Conservation (phyloP, 169 alveolate genomes). For the Neospora caninum region DNA sequence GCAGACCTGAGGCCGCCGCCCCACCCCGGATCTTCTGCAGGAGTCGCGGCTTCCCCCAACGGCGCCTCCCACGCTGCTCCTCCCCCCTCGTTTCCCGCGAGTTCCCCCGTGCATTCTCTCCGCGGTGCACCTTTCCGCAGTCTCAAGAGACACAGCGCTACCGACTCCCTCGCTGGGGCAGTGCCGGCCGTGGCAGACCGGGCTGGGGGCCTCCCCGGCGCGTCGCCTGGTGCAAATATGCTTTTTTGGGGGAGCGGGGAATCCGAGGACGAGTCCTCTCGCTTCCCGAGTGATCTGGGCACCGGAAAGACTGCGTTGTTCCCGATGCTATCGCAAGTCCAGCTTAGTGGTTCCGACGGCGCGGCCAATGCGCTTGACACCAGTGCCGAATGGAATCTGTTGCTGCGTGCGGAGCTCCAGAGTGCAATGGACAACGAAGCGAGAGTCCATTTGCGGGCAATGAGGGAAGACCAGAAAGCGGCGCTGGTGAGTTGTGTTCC, state of each 20-base stretch:
- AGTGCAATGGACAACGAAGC: neutral
- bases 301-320: too few relatives aligned
- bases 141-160: conserved; percentile 10
- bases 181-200: neutral
- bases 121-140: neutral
- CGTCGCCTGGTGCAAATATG: neutral
- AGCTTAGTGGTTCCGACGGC: neutral
- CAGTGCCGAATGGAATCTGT: neutral
- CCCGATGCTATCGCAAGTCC: neutral
- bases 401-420: neutral
- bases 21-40: neutral
- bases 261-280: neutral
- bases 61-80: neutral
- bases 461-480: conserved; percentile 22
- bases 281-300: neutral
- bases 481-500: neutral
- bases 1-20: neutral
- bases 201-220: neutral
- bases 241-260: neutral
- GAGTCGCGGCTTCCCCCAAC: neutral
- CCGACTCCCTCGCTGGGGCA: neutral
- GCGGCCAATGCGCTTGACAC: neutral
- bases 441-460: neutral
- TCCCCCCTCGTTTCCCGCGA: neutral
- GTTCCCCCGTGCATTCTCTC: neutral